Base-by-base conservation (phyloP, 441 rosid species). In the Daphne laureola region DNA sequence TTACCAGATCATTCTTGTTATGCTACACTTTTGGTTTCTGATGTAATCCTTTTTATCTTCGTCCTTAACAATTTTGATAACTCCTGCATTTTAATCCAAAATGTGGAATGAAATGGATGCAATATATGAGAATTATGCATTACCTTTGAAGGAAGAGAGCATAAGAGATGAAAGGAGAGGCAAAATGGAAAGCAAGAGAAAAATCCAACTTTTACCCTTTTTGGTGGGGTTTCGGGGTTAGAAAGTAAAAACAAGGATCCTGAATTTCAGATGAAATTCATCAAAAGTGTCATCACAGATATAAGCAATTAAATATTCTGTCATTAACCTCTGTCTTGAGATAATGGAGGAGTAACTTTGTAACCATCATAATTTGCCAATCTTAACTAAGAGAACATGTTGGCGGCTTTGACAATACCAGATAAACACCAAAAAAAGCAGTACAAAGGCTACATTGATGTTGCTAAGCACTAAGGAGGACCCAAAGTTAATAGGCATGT, bases 331-430 rank as follows among this genome's bases (percentile, higher is more conserved):
- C 38, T 18, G 18, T 53, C 18, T 38, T 26, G 12, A 55, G 31
- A n/a, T 44, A 15, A 12, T 23, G 47, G 18, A 13, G 14, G 23
- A 5, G 11, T 31, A 31, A 31, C 38, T 31, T 31, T 31, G 38
- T 31, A 5, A 31, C 11, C 9, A 7, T 31, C 38, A 31, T 31
- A 31, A 8, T 6, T 31, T 31, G 11, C 9, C 8, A 31, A 31
- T n/a, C n/a, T n/a, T n/a, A n/a, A n/a, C n/a, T n/a, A n/a, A n/a
- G n/a, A n/a, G n/a, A n/a, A 52, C 64, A 48, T 78, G 82, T 76
- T 67, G 62, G 72, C 54, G 63, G 46, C 46, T 26, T 56, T 76
- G 74, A 67, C 74, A 74, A 13, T 71, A 70, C 70, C 70, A 59
- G 54, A 74, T 52, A 52, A 54, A 49, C 38, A 31, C 38, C 38